A percentile compares a stretch with the other conserved stretches of the same genome.
Evolutionary conservation across 1,139 yeast genomes (phyloP).

Genomic region (Hansenula anomala): DNA sequence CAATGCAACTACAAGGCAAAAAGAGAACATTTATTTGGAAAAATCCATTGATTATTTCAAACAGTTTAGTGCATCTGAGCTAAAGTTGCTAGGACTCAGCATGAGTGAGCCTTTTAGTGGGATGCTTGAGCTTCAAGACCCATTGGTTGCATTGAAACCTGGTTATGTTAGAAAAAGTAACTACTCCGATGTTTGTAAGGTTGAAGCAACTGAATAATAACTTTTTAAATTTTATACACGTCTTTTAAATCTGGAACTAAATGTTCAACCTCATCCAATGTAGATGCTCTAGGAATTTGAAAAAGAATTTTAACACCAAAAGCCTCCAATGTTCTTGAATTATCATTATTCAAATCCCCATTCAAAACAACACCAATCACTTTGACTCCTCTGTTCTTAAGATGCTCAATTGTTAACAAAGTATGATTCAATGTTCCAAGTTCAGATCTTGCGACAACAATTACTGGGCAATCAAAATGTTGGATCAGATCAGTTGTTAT

Average conservation of each 20-base stretch:
- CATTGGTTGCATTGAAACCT: conserved; percentile 13
- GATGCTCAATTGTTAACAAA: conserved; percentile 24
- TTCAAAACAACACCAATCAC: conserved; percentile 25
- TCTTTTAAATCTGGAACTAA: conserved; percentile 3
- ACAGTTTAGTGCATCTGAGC: conserved; percentile 11
- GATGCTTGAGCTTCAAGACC: conserved; percentile 16
- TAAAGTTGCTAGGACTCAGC: conserved; percentile 15
- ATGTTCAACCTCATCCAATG: conserved; percentile 3
- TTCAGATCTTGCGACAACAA: conserved; percentile 27
- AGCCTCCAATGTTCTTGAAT: conserved; percentile 16
- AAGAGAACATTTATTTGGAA: conserved; percentile 23
- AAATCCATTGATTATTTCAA: conserved; percentile 20
- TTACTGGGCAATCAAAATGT: conserved; percentile 19
- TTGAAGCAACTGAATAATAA: neutral
- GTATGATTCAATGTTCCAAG: conserved; percentile 31
- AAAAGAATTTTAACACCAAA: conserved; percentile 15
- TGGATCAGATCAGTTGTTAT: conserved; percentile 25
- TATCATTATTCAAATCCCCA: conserved; percentile 23
- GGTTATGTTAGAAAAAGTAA: conserved; percentile 3
- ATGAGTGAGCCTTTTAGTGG: conserved; percentile 22
- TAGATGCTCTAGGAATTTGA: conserved; percentile 4
- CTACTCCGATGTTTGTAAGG: conserved; percentile 4
- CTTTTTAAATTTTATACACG: neutral
- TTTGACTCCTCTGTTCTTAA: conserved; percentile 16
- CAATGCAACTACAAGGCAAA: conserved; percentile 24